phyloP scores from a whole-genome alignment of 805 yeast genomes.

The Starmerella khaoyaiensis region DNA sequence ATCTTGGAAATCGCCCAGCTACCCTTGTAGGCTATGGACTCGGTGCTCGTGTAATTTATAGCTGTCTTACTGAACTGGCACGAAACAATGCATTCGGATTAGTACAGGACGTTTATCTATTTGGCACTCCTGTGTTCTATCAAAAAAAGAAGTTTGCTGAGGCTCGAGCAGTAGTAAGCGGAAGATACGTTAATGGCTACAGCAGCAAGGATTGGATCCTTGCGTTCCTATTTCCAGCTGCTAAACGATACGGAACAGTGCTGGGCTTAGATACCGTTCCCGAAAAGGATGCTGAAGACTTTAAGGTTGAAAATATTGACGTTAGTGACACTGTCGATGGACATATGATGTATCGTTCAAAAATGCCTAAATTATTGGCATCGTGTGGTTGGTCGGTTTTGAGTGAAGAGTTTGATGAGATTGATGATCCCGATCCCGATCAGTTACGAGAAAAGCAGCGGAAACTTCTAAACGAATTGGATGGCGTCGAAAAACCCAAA shows the following conservation, averaged over 20 bases:
- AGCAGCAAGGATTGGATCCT: constrained; percentile 91
- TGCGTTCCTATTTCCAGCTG: constrained; percentile 87
- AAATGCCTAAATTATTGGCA: constrained; percentile 70
- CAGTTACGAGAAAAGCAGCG: constrained; percentile 64
- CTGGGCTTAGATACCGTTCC: constrained; percentile 74
- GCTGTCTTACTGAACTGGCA: constrained; percentile 78
- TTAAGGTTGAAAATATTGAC: constrained; percentile 61
- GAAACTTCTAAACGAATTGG: constrained; percentile 62
- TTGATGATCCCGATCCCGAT: constrained; percentile 91
- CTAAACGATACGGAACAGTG: constrained; percentile 85
- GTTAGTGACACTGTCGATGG: constrained; percentile 83
- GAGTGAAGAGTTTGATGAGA: constrained; percentile 85
- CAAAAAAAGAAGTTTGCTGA: constrained; percentile 62
- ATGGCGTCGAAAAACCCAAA: constrained; percentile 22
- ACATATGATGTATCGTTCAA: constrained; percentile 93
- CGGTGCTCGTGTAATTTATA: constrained; percentile 83
- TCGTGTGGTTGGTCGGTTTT: constrained; percentile 65
- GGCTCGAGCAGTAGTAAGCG: constrained; percentile 79
- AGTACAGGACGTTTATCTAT: constrained; percentile 72
- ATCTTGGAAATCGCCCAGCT: constrained; percentile 82
- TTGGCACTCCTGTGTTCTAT: constrained; percentile 81
- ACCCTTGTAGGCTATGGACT: constrained; percentile 87
- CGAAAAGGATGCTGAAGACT: constrained; percentile 10
- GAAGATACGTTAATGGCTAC: constrained; percentile 78
- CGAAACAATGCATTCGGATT: constrained; percentile 76